Base-by-base conservation (phyloP, 2,329 filamentous ascomycete species). In the Penicillium sp. region DNA sequence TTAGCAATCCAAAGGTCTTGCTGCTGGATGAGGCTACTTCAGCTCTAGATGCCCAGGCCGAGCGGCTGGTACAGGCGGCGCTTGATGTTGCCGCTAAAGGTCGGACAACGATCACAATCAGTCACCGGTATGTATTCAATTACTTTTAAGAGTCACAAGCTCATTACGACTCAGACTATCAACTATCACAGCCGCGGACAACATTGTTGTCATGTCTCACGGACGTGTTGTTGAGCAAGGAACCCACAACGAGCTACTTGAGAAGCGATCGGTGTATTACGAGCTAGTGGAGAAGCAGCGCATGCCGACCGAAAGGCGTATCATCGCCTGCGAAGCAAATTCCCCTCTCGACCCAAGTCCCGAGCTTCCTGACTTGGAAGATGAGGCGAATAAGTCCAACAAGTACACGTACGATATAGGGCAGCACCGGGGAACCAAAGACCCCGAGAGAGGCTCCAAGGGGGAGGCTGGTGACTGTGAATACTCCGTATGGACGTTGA, bases 1-100 rank as follows among this genome's bases (percentile, higher is more conserved):
- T 97, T 31, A 93, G 89, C 19, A 90, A 97, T 66, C 92, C 92
- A 0, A 95, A 92, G 77, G 87, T 99, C 68, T 82, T 99, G 1
- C 82, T 99, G 0, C 86, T 99, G 5, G 94, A 99, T 64, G 94
- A 99, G 74, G 94, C 94, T 5, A 99, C 94, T 0, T 94, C 90
- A 38, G 92, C 92, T 4, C 82, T 99, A 0, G 94, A 99, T 70
- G 96, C 93, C 19, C 93, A 94, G 70, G 94, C 91, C 0, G 93
- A 99, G 77, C 91, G 91, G 41, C 89, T 96, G 9, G 93, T 99
- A 1, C 94, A 97, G 73, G 91, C 90, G 38, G 93, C 94, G n/a
- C 82, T 99, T 8, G 92, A 97, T 67, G 88, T 85, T 50, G 93
- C 93, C 23, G 84, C 92, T 1, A 82, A 89, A 61, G 93, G 92